These are phyloP conservation scores for Apophysomyces elegans DNA, from an alignment of 371 early-diverging fungal genomes.

Conservation along the genomic window DNA sequence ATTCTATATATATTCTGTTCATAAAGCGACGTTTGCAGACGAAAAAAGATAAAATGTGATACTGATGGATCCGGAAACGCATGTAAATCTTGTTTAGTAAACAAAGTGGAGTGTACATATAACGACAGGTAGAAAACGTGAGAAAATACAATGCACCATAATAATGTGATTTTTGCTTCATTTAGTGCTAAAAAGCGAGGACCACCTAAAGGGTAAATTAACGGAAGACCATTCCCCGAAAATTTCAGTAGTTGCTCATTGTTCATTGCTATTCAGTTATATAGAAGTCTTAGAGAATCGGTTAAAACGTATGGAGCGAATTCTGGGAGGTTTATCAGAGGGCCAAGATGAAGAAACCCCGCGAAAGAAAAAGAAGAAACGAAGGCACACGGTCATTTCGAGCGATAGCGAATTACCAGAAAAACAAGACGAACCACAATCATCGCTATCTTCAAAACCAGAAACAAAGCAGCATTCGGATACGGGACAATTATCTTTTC, in stretches of 20 bases:
- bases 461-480: conserved; percentile 2
- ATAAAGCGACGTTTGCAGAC: conserved; percentile 32
- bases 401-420: not conserved
- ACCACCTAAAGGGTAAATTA: conserved; percentile 29
- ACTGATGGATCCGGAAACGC: conserved; percentile 16
- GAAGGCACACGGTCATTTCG: not conserved
- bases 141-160: not conserved
- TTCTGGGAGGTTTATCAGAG: conserved; percentile 54
- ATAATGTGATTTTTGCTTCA: not conserved
- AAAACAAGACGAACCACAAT: conserved; percentile 6
- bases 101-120: conserved; percentile 30
- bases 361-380: conserved; percentile 4
- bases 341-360: not conserved
- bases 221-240: not conserved
- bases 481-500: conserved; percentile 28
- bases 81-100: conserved; percentile 25
- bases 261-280: conserved; percentile 34
- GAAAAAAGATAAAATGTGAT: conserved; percentile 36
- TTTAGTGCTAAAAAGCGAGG: conserved; percentile 51
- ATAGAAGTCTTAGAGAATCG: conserved; percentile 71
- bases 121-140: conserved; percentile 29
- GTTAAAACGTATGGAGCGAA: conserved; percentile 67
- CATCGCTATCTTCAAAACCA: not conserved
- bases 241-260: not conserved
- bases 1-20: not conserved